phyloP scores from a whole-genome alignment of 495 filamentous ascomycete genomes.

The Trichoderma reesei region DNA sequence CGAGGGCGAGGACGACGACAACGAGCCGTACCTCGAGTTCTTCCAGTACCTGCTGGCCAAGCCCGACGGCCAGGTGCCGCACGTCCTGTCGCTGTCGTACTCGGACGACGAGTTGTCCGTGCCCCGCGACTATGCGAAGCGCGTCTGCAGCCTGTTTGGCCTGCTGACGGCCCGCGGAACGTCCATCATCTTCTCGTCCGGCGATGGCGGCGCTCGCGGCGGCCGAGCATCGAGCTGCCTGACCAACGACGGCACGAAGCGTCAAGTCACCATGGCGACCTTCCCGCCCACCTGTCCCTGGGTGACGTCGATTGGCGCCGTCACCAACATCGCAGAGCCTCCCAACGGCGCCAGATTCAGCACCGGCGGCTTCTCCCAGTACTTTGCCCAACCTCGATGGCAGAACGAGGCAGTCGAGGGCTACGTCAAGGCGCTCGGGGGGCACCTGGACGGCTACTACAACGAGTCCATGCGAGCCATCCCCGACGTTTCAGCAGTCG shows the following conservation, averaged over 20 bases:
- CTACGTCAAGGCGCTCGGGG: slow-evolving; percentile 44
- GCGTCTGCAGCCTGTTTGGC: slow-evolving; percentile 62
- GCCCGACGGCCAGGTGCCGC: slow-evolving; percentile 54
- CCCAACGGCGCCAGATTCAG: slow-evolving; percentile 48
- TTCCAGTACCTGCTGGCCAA: slow-evolving; percentile 56
- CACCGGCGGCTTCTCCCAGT: slow-evolving; percentile 62
- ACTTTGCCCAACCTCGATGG: slow-evolving; percentile 55
- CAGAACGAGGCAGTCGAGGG: slow-evolving; percentile 47
- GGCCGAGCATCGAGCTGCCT: slow-evolving; percentile 42
- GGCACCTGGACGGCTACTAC: slow-evolving; percentile 40
- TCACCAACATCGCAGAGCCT: slow-evolving; percentile 44
- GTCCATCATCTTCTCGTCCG: slow-evolving; percentile 61
- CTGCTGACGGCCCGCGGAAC: slow-evolving; percentile 65
- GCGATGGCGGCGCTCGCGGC: slow-evolving; percentile 56
- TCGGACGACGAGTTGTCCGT: slow-evolving; percentile 56
- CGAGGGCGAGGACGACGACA: slow-evolving; percentile 38
- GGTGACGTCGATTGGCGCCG: slow-evolving; percentile 69
- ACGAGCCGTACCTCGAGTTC: slow-evolving; percentile 80
- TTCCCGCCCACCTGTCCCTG: slow-evolving; percentile 78
- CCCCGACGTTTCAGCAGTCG: slow-evolving; percentile 53
- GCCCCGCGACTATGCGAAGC: slow-evolving; percentile 50
- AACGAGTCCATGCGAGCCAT: slow-evolving; percentile 54
- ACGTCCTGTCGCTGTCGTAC: slow-evolving; percentile 68
- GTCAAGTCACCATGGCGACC: slow-evolving; percentile 50
- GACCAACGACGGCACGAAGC: slow-evolving; percentile 55